Evolutionary conservation across 345 rosid genomes (phyloP), one percentile per base, ranked within the genome.

Genomic region (Euphorbia tirucalli): DNA sequence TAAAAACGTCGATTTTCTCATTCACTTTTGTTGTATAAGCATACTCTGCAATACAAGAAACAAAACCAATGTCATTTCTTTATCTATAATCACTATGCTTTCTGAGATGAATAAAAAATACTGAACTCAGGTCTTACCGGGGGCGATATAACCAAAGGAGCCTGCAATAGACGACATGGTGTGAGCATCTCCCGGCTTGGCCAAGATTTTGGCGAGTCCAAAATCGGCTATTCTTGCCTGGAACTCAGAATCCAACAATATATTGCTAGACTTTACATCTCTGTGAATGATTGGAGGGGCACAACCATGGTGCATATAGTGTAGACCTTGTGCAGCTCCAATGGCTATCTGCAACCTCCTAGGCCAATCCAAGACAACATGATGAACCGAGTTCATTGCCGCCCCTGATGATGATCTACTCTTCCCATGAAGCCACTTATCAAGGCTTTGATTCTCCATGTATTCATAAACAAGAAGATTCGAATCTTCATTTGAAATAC

Each of bases 401-500:
- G 65, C 18, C 22, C 24, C n/a, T 0, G 63, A 21, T 1, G 71
- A 50, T 46, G 66, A 71, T 72, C 88, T 85, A 58, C 73, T 82
- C 77, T 79, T 88, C 66, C 80, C 81, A 25, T 90, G 97, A 75
- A 90, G 92, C 99, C 99, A 95, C 41, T 80, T 75, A 72, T 95
- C 99, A 2, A 95, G 82, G 62, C 97, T 95, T 1, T 83, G 85
- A 55, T 95, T 95, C 86, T 92, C 93, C 79, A 92, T 75, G 77
- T 90, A 95, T 83, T 95, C 97, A 4, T 95, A 95, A 32, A 95
- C 99, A 0, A 95, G 88, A 76, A 95, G 92, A 85, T 89, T 92
- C 0, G 97, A 92, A 61, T 85, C 87, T 59, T 87, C 96, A 55
- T 91, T 82, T 3, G 97, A 90, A 64, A 95, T 85, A 72, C 97